These are phyloP conservation scores for Penicillium argentinense DNA, from an alignment of 495 filamentous ascomycete species.

Conservation along the genomic window DNA sequence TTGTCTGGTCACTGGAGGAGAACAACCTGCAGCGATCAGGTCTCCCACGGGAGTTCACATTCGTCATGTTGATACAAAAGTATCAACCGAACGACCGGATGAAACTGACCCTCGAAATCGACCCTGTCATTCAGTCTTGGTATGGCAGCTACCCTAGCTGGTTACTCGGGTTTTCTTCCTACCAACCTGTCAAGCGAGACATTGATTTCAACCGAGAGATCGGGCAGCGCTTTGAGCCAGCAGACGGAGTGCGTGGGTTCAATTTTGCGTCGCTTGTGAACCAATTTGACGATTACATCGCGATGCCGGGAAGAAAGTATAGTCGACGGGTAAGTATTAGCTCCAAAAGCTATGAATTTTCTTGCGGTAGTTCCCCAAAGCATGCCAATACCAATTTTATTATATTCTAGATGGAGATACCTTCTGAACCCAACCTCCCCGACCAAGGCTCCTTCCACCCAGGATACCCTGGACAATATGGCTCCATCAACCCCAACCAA, in stretches of 20 bases:
- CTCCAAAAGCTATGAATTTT: neutral
- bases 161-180: constrained; percentile 29
- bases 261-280: constrained; percentile 42
- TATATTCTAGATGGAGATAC: constrained; percentile 22
- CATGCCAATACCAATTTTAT: no score
- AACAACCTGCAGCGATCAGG: constrained; percentile 51
- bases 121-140: constrained; percentile 39
- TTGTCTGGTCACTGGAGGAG: constrained; percentile 55
- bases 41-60: constrained; percentile 55
- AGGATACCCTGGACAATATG: constrained; percentile 14
- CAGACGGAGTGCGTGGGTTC: constrained; percentile 28
- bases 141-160: constrained; percentile 33
- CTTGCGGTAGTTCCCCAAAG: no score
- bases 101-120: constrained; percentile 34
- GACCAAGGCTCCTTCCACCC: neutral
- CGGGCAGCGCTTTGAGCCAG: constrained; percentile 41
- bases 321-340: constrained; percentile 25
- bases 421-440: constrained; percentile 4
- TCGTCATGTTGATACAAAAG: constrained; percentile 51
- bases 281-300: constrained; percentile 43
- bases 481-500: constrained; percentile 6
- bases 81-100: constrained; percentile 31
- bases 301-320: constrained; percentile 41
- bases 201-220: constrained; percentile 37
- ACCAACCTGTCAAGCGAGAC: constrained; percentile 25